Evolutionary conservation across 176 grass and related monocot genomes (phyloP), one percentile per base, ranked within the genome.

Genomic region (Oryza punctata): DNA sequence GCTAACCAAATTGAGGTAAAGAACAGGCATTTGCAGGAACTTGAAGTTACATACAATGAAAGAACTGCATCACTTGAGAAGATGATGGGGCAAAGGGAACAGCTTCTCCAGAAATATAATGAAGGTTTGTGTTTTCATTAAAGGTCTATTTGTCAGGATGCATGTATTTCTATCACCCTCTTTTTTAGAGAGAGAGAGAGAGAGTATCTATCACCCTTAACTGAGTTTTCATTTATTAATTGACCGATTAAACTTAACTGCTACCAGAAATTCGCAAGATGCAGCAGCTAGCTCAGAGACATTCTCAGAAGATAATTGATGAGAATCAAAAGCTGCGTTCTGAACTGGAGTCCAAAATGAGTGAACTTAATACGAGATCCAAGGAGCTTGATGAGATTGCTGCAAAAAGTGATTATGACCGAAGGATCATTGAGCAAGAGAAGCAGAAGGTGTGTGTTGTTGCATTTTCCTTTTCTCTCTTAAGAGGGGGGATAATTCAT

Each of bases 201-300:
- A 35, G 33, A 35, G 33, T 21, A 54, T 54, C 6, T 21, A 18
- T 54, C 15, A 54, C 50, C 50, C 50, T 21, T 14, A 84, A 2
- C n/a, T 57, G 27, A 45, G 5, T 24, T 86, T 59, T 81, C 63
- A 81, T 67, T 69, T 13, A 11, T 77, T 46, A 54, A 72, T 68
- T 32, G 5, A 67, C 75, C 24, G n/a, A 13, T 75, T 60, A 45
- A 81, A 44, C 41, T 41, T 68, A 25, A 67, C 49, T 11, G 54
- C 76, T 76, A 69, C 60, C 85, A 97, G 94, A 97, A 83, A 97
- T 97, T 63, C 78, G 46, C 27, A 89, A 94, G 90, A 94, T 97
- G 94, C 94, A 93, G 69, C 86, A 85, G 66, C 81, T 93, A 84
- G 89, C 91, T 85, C 91, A 78, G 35, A 87, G 86, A 41, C 94